These are phyloP conservation scores for Brassica juncea DNA, from an alignment of 345 rosid species.

Conservation along the genomic window DNA sequence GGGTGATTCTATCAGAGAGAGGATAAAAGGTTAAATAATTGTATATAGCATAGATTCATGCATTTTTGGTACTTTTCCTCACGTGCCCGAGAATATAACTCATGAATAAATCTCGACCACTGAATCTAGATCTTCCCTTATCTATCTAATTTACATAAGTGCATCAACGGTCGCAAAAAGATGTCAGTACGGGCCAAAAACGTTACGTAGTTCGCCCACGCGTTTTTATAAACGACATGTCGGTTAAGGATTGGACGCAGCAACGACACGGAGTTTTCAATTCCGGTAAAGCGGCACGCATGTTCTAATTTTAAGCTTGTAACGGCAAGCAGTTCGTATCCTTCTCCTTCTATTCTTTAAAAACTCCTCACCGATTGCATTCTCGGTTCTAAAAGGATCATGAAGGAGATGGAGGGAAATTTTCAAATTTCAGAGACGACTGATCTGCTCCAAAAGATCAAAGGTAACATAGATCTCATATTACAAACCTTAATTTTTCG, in stretches of 20 bases:
- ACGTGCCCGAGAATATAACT: constrained; percentile 22
- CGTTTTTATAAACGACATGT: neutral
- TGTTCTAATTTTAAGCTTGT: neutral
- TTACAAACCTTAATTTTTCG: neutral
- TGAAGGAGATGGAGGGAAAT: constrained; percentile 64
- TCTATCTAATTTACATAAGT: neutral
- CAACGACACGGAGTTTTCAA: constrained; percentile 8
- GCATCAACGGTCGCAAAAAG: neutral
- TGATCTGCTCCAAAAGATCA: constrained; percentile 54
- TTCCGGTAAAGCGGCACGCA: constrained; percentile 10
- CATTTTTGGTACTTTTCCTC: constrained; percentile 5
- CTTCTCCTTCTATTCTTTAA: neutral
- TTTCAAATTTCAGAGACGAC: constrained; percentile 26
- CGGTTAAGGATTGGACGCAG: neutral
- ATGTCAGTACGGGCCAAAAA: neutral
- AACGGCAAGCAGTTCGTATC: constrained; percentile 27
- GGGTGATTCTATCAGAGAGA: neutral
- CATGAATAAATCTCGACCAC: constrained; percentile 20
- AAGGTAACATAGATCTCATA: constrained; percentile 42
- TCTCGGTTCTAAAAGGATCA: neutral
- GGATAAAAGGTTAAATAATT: constrained; percentile 2
- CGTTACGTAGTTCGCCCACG: constrained; percentile 14
- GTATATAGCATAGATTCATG: constrained; percentile 14
- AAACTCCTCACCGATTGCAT: neutral
- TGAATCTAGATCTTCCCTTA: neutral